These are phyloP conservation scores for Cantharellus anzutake DNA, from an alignment of 768 basidiomycete genomes.

Conservation along the genomic window DNA sequence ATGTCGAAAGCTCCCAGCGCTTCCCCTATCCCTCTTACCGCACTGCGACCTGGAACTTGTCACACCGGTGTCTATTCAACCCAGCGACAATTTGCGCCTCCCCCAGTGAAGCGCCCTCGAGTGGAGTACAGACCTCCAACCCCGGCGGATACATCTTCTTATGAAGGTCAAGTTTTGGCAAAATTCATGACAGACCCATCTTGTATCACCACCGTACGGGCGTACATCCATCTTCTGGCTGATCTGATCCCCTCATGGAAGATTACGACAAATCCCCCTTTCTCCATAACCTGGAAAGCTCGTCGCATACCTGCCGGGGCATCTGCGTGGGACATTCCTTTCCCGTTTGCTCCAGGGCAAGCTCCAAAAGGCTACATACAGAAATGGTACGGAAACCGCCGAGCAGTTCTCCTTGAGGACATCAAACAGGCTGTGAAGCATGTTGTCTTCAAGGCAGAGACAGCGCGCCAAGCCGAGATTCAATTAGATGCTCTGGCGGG, in stretches of 20 bases:
- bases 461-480: neutral
- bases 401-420: neutral
- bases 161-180: neutral
- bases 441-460: neutral
- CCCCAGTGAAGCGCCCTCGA: neutral
- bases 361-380: neutral
- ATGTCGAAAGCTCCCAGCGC: neutral
- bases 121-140: neutral
- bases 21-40: neutral
- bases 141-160: neutral
- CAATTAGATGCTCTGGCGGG: neutral
- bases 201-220: neutral
- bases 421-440: neutral
- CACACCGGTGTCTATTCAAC: too few species aligned
- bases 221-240: neutral
- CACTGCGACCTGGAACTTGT: too few species aligned
- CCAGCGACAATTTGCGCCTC: neutral
- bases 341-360: neutral
- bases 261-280: neutral
- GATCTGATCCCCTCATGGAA: neutral
- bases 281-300: neutral
- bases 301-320: neutral
- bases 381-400: neutral
- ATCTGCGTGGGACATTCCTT: neutral
- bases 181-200: neutral